Evolutionary conservation across 305 asterid genomes (phyloP), one percentile per base, ranked within the genome.

Genomic region (Coffea humblotiana): DNA sequence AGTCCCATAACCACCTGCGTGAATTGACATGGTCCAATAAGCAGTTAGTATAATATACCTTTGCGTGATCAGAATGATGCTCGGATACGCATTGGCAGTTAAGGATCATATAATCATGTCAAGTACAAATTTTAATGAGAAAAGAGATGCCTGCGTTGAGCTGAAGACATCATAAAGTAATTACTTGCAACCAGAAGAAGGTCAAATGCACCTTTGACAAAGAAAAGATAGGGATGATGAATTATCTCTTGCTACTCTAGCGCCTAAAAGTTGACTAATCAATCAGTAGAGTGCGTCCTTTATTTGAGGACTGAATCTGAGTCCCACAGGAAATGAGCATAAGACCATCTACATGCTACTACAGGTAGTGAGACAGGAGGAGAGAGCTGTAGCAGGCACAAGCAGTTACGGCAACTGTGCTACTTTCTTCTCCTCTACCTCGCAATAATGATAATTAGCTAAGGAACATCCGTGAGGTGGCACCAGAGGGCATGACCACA

Each of bases 1-100:
- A 52, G 98, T 94, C 77, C 98, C 98, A 93, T 94, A 94, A 72
- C 98, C 98, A 87, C 97, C 98, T 93, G 90, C 76, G 82, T 66
- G 29, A 68, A 76, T 69, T 45, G 35, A 72, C 43, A 23, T 21
- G 78, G n/a, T 73, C n/a, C n/a, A 79, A 51, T 23, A 12, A 29
- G 27, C 49, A 61, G 40, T 72, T 35, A 51, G 9, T 43, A 74
- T 43, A 23, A 32, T 48, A 8, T 79, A 32, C 68, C 61, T 37
- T 37, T 37, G 43, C 11, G 51, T 9, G 27, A 47, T 71, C 51
- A 58, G 27, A 74, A 25, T 45, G 35, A 21, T 27, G 27, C 27
- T 10, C 27, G n/a, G 37, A 64, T 64, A 6, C 1, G 13, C 9
- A 64, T 64, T 64, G 40, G 18, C 32, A 64, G 69, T 18, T 13